phyloP scores from a whole-genome alignment of 2,329 filamentous ascomycete species.

The Ophiostoma quercus region DNA sequence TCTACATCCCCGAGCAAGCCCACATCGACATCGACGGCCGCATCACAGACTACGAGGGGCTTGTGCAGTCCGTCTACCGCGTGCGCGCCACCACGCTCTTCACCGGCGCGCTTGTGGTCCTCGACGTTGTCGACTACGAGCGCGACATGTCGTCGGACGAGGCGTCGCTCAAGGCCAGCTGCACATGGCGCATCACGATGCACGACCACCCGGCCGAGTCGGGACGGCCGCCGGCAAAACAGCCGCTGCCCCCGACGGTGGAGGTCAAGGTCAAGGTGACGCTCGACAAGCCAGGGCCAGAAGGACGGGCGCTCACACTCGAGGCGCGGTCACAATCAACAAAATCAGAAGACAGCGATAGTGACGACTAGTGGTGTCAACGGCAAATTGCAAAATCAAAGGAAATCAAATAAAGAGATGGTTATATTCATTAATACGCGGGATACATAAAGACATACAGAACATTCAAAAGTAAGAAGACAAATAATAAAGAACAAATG shows the following conservation, averaged over 20 bases:
- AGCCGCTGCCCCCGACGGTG: conserved; percentile 34
- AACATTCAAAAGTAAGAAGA: not conserved
- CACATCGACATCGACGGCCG: conserved; percentile 48
- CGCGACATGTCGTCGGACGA: conserved; percentile 47
- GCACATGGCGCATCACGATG: conserved; percentile 55
- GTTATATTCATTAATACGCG: conserved; percentile 1
- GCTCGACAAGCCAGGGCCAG: conserved; percentile 9
- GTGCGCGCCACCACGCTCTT: conserved; percentile 56
- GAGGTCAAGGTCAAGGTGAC: conserved; percentile 32
- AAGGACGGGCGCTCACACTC: not conserved
- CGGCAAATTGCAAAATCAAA: not conserved
- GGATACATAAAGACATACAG: conserved; percentile 7
- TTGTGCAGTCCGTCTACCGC: conserved; percentile 55
- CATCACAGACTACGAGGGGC: conserved; percentile 18
- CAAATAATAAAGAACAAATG: not conserved
- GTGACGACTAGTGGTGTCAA: not conserved
- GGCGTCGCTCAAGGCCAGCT: conserved; percentile 60
- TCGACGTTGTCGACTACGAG: conserved; percentile 68
- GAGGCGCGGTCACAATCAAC: not conserved
- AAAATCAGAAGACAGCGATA: not conserved
- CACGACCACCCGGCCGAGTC: conserved; percentile 9
- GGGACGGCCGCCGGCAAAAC: conserved; percentile 12
- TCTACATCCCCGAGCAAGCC: conserved; percentile 58
- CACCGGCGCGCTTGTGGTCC: conserved; percentile 62
- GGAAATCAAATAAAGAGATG: not conserved